Base-by-base conservation (phyloP, 768 basidiomycete genomes). In the Boletellus ananas region DNA sequence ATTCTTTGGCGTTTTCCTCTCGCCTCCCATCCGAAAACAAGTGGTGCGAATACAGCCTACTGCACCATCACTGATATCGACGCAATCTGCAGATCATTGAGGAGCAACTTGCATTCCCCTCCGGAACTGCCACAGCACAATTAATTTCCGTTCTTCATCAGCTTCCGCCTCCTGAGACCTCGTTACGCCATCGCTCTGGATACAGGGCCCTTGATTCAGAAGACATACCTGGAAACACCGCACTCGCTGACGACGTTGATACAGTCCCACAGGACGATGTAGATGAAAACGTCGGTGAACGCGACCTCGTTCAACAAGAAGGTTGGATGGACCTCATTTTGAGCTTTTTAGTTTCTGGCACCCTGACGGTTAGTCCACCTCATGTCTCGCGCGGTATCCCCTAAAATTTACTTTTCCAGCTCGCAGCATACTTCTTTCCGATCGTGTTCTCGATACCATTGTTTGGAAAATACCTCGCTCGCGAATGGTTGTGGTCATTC, bases 1-100 rank as follows among this genome's bases (percentile, higher is more conserved):
- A 4, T 98, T 94, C 73, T 98, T 97, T 69, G 95, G 94, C 81
- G 94, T 97, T n/a, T 95, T 97, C 67, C 76, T 98, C 36, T 95
- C 95, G 2, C 92, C 94, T 14, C 95, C 94, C 7, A 79, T 98
- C 25, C 83, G 95, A 41, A 90, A 90, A 63, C 94, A 96, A 82
- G 93, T 95, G 61, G 91, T 93, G 56, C 27, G 85, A 74, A 27
- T 39, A 34, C 25, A 20, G 21, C 47, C 17, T 39, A 10, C 31
- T 41, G 35, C 44, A 33, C 43, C 8, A 18, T 16, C 25, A n/a
- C 48, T 18, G 34, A 43, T 56, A 52, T 39, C 48, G 49, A 55
- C 17, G 13, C 29, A 23, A 17, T 42, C 6, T 10, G 13, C 55
- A 93, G 89, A 93, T 98, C 51, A 83, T 98, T 36, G 87, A 94